Conservation (phyloP, 2,329 filamentous ascomycete genomes). For the Alternaria sp. region DNA sequence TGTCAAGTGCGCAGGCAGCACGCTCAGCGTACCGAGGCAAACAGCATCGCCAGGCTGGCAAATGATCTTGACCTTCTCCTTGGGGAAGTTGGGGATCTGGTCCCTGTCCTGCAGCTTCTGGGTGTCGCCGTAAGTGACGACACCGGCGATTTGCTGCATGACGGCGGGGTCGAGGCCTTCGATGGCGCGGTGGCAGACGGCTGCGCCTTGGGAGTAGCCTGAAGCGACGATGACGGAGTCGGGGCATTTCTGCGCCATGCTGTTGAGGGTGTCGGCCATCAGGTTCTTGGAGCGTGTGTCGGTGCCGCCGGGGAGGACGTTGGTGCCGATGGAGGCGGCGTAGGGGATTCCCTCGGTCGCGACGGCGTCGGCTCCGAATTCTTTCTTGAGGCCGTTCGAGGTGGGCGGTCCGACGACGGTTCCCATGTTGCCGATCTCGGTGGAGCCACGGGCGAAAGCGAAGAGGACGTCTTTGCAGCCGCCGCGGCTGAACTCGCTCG, state of each 20-base stretch:
- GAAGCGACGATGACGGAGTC: conserved; percentile 40
- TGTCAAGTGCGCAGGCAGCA: conserved; percentile 40
- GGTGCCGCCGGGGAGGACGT: conserved; percentile 40
- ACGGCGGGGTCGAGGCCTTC: conserved; percentile 31
- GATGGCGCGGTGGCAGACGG: conserved; percentile 45
- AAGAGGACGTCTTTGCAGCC: conserved; percentile 54
- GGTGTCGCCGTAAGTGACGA: conserved; percentile 56
- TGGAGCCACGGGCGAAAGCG: conserved; percentile 58
- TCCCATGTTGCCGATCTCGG: conserved; percentile 58
- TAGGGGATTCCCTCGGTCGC: conserved; percentile 45
- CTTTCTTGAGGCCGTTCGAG: conserved; percentile 37
- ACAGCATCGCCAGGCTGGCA: conserved; percentile 60
- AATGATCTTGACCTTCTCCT: conserved; percentile 55
- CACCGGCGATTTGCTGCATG: conserved; percentile 47
- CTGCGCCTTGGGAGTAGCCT: conserved; percentile 44
- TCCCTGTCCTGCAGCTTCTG: conserved; percentile 49
- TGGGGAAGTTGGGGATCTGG: conserved; percentile 51
- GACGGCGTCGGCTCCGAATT: conserved; percentile 33
- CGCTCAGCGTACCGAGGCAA: conserved; percentile 53
- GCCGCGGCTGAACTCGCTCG: conserved; percentile 50
- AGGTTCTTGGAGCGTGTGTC: conserved; percentile 26
- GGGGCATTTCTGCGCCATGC: conserved; percentile 41
- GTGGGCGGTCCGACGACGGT: conserved; percentile 40
- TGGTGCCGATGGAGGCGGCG: conserved; percentile 34
- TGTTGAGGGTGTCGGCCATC: conserved; percentile 31